Evolutionary conservation across 768 basidiomycete genomes (phyloP).

Genomic region (Collybia nuda): DNA sequence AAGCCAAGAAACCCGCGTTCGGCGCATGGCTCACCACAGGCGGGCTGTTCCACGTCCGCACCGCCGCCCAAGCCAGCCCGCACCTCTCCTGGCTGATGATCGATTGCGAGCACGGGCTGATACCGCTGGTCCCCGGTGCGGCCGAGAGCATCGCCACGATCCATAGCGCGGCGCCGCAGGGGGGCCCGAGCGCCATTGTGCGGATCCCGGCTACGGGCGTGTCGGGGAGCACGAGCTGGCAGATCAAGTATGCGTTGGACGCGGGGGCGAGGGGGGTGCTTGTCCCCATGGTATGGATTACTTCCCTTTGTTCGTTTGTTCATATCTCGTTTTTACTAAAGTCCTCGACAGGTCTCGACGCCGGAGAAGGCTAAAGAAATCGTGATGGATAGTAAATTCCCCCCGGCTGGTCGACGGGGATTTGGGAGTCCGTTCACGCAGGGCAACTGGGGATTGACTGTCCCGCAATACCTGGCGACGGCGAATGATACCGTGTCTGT

Average conservation of each 20-base stretch:
- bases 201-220: conserved; percentile 65
- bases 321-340: background rate
- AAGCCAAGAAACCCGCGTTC: conserved; percentile 58
- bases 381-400: conserved; percentile 58
- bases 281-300: conserved; percentile 59
- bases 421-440: conserved; percentile 68
- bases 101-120: conserved; percentile 70
- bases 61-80: conserved; percentile 53
- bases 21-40: conserved; percentile 67
- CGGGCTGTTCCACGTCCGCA: conserved; percentile 57
- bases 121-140: conserved; percentile 53
- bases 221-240: conserved; percentile 58
- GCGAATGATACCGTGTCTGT: conserved; percentile 59
- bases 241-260: conserved; percentile 72
- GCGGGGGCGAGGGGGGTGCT: conserved; percentile 65
- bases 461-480: conserved; percentile 47
- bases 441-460: conserved; percentile 51
- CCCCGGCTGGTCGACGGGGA: conserved; percentile 60
- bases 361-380: conserved; percentile 56
- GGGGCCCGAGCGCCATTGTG: conserved; percentile 55
- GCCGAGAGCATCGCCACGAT: conserved; percentile 58
- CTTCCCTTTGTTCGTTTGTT: background rate
- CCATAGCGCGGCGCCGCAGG: conserved; percentile 37
- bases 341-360: conserved; percentile 47
- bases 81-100: conserved; percentile 64